Conservation (phyloP, 345 rosid species). For the Nasturtium officinale region DNA sequence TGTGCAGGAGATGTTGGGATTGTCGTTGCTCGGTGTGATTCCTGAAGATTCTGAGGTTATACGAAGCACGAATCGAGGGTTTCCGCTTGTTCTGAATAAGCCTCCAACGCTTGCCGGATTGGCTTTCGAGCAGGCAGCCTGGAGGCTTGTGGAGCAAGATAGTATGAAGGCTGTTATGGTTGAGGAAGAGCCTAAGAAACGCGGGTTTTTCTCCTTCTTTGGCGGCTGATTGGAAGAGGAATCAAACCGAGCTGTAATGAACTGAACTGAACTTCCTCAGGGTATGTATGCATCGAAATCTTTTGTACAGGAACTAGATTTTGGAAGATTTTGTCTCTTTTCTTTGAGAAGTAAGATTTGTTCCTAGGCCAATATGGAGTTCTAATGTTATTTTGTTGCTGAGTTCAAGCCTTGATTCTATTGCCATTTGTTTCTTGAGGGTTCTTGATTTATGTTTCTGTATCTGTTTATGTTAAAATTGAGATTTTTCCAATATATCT, state of each 20-base stretch:
- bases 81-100: conserved; percentile 82
- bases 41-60: conserved; percentile 95
- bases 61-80: conserved; percentile 87
- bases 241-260: not conserved
- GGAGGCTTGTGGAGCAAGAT: conserved; percentile 98
- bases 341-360: conserved; percentile 33
- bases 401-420: conserved; percentile 39
- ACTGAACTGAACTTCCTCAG: conserved; percentile 22
- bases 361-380: conserved; percentile 29
- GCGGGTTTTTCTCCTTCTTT: conserved; percentile 85
- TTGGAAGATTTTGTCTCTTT: conserved; percentile 33
- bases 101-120: conserved; percentile 94
- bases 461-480: conserved; percentile 20
- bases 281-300: conserved; percentile 39
- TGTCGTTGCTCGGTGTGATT: conserved; percentile 77
- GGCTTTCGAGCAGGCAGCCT: conserved; percentile 98
- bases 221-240: conserved; percentile 50
- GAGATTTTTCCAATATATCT: conserved; percentile 31
- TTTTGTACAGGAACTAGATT: conserved; percentile 45
- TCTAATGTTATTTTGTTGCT: conserved; percentile 34
- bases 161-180: conserved; percentile 95
- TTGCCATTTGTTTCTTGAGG: conserved; percentile 27
- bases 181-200: conserved; percentile 92
- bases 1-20: conserved; percentile 91
- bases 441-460: conserved; percentile 23